Evolutionary conservation across 768 basidiomycete genomes (phyloP).

Genomic region (Lentinula guzmanii): DNA sequence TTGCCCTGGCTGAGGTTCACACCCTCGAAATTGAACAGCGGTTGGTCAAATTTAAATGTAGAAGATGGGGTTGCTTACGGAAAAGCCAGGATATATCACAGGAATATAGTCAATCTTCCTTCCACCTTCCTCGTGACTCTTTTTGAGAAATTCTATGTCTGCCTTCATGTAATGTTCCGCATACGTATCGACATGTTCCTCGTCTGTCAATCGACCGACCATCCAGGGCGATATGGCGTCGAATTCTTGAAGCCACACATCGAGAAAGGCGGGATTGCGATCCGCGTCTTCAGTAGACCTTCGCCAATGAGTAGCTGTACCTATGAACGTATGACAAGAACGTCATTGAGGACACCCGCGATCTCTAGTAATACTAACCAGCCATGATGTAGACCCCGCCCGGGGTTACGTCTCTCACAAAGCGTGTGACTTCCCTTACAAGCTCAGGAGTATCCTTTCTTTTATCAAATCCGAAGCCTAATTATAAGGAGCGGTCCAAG

Average conservation of each 20-base stretch:
- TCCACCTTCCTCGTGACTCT: constrained; percentile 35
- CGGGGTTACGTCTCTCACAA: constrained; percentile 57
- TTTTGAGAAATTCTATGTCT: constrained; percentile 56
- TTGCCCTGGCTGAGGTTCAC: constrained; percentile 66
- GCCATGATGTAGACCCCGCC: constrained; percentile 71
- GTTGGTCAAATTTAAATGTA: neutral
- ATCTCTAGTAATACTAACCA: neutral
- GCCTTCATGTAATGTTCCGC: constrained; percentile 55
- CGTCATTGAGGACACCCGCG: neutral
- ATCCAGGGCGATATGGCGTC: constrained; percentile 84
- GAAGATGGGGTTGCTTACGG: constrained; percentile 42
- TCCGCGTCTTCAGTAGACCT: constrained; percentile 67
- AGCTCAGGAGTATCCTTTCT: constrained; percentile 56
- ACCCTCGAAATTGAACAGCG: constrained; percentile 35
- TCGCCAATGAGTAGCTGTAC: constrained; percentile 71
- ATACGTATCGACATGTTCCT: constrained; percentile 58
- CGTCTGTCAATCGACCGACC: constrained; percentile 60
- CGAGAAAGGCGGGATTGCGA: constrained; percentile 54
- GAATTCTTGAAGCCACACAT: constrained; percentile 72
- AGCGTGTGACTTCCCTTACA: constrained; percentile 46
- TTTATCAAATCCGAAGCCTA: constrained; percentile 66
- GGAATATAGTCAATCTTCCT: constrained; percentile 77
- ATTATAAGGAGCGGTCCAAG: neutral
- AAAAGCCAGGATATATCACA: constrained; percentile 76
- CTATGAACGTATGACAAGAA: constrained; percentile 23